A percentile compares a stretch with the other conserved stretches of the same genome.
phyloP scores from a whole-genome alignment of 2,329 filamentous ascomycete species.

The Xylariaceae sp. region DNA sequence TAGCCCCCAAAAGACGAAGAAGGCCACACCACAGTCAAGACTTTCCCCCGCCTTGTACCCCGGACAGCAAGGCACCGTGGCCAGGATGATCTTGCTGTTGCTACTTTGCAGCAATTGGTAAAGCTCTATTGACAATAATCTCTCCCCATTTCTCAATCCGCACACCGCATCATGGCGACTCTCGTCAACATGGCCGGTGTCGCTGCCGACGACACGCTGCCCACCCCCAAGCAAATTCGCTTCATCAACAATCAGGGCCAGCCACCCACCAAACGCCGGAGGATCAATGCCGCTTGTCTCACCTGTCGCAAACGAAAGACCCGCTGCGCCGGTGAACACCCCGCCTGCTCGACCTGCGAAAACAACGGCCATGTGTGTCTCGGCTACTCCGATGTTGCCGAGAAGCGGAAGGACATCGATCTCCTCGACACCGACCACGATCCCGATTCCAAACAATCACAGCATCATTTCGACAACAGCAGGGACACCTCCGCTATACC shows the following conservation, averaged over 20 bases:
- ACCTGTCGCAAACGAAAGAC: conserved; percentile 76
- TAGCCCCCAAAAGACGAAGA: too few species aligned
- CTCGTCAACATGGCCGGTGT: conserved; percentile 33
- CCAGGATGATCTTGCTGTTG: too few species aligned
- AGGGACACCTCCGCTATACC: conserved; percentile 22
- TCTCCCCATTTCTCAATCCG: too few species aligned
- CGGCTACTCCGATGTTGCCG: conserved; percentile 57
- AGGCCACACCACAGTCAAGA: too few species aligned
- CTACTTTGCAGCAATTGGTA: too few species aligned
- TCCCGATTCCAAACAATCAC: conserved; percentile 30
- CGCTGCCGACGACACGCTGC: conserved; percentile 31
- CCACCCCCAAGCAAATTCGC: conserved; percentile 60
- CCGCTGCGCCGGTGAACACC: conserved; percentile 69
- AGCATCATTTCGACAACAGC: conserved; percentile 27
- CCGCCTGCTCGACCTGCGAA: conserved; percentile 66
- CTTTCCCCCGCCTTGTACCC: too few species aligned
- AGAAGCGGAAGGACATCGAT: conserved; percentile 41
- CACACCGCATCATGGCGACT: conserved; percentile 47
- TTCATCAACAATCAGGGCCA: conserved; percentile 82
- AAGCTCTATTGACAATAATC: too few species aligned
- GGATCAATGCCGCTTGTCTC: conserved; percentile 75
- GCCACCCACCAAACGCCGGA: conserved; percentile 71
- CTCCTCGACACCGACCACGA: conserved; percentile 38
- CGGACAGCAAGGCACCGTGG: too few species aligned
- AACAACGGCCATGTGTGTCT: conserved; percentile 67